Evolutionary conservation across 2,329 filamentous ascomycete species (phyloP), one percentile per base, ranked within the genome.

Genomic region (Fusarium denticulatum): DNA sequence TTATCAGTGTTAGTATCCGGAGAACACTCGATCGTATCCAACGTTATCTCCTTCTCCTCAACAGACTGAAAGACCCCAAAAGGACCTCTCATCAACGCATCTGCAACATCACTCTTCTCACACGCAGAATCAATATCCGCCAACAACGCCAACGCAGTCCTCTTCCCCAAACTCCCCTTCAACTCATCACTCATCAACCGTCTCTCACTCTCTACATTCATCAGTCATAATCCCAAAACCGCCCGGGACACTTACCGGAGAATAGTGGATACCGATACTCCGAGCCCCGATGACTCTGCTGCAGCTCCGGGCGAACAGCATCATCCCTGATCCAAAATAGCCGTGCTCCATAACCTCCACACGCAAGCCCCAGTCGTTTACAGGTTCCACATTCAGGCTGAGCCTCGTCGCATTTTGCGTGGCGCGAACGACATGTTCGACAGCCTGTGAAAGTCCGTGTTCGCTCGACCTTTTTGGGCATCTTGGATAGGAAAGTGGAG

Each of bases 321-420:
- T 77, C 67, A 28, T 80, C 77, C 26, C 69, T 72, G 28, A 80
- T 72, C 80, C 80, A 82, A 22, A 80, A 75, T 13, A 82, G 65
- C 12, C 74, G 77, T 13, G 81, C 83, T 37, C 81, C 80, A 60
- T 86, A 86, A 0, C 84, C 83, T 30, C 79, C 81, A 59, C 84
- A 86, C 1, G 55, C 30, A 2, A 85, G 61, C 2, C 80, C 80
- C 22, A 81, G 74, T 20, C 80, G 76, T 30, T 68, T 67, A 64
- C 85, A 86, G 43, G 80, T 81, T 6, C 75, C 74, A 70, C 85
- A 86, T 34, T 74, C 75, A 6, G 84, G 85, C 12, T 79, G 81
- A 10, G 78, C 76, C 67, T 86, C 83, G 61, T 86, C 85, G 69
- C 84, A 86, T 76, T 86, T 86, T 40, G 82, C 77, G 72, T 85